Percentiles rank a stretch among this genome's conserved stretches.
These are phyloP conservation scores for Fusarium udum DNA, from an alignment of 2,329 filamentous ascomycete genomes.

Conservation along the genomic window DNA sequence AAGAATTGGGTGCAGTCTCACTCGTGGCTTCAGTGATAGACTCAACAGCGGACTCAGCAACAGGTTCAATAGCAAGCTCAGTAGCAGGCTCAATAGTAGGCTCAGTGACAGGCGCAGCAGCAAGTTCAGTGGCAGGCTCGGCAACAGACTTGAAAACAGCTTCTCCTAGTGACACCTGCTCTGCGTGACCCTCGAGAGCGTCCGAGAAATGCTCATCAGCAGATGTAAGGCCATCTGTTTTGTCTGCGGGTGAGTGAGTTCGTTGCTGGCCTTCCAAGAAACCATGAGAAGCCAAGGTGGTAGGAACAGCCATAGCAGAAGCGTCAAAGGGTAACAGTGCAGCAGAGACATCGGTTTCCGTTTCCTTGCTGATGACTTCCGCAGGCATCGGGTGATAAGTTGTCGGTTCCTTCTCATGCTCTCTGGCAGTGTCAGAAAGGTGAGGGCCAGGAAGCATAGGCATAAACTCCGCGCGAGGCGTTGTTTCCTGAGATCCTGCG, in stretches of 20 bases:
- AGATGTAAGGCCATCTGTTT: slow-evolving; percentile 47
- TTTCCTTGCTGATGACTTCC: slow-evolving; percentile 54
- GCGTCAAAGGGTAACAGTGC: slow-evolving; percentile 49
- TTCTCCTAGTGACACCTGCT: slow-evolving; percentile 28
- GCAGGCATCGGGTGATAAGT: slow-evolving; percentile 52
- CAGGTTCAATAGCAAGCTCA: background rate
- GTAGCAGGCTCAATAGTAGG: background rate
- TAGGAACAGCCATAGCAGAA: slow-evolving; percentile 33
- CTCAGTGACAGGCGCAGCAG: background rate
- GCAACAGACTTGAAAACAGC: background rate
- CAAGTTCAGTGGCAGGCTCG: background rate
- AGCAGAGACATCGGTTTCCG: slow-evolving; percentile 54
- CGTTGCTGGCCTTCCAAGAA: slow-evolving; percentile 35
- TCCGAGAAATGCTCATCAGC: slow-evolving; percentile 51
- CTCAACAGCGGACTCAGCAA: background rate
- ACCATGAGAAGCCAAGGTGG: slow-evolving; percentile 40
- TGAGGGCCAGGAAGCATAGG: slow-evolving; percentile 42
- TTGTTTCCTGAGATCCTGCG: slow-evolving; percentile 72
- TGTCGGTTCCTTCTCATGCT: background rate
- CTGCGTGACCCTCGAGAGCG: slow-evolving; percentile 42
- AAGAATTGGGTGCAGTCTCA: background rate
- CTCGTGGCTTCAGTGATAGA: background rate
- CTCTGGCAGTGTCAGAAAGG: background rate
- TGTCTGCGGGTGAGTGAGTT: slow-evolving; percentile 30
- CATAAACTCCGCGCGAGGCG: slow-evolving; percentile 68